Evolutionary conservation across 768 basidiomycete species (phyloP).

Genomic region (Hemileccinum rubropunctum): DNA sequence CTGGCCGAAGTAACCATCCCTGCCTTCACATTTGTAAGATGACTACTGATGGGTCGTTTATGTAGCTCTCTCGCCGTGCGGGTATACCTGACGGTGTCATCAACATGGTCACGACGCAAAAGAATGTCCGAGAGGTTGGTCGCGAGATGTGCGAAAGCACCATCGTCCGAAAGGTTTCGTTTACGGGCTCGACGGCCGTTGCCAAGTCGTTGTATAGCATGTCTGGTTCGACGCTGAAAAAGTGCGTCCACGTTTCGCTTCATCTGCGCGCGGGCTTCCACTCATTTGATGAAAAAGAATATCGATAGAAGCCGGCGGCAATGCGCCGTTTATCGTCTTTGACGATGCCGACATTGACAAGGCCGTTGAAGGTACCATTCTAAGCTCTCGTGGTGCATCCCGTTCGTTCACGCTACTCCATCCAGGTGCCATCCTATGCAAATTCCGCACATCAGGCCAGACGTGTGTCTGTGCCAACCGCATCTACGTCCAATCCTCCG

Average conservation of each 20-base stretch:
- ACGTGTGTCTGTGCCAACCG: slow-evolving; percentile 89
- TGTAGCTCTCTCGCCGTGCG: slow-evolving; percentile 78
- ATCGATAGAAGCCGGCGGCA: slow-evolving; percentile 90
- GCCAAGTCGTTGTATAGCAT: slow-evolving; percentile 74
- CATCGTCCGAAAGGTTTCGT: slow-evolving; percentile 82
- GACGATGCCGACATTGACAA: slow-evolving; percentile 92
- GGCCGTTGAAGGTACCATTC: slow-evolving; percentile 71
- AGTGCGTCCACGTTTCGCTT: slow-evolving; percentile 42
- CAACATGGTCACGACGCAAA: slow-evolving; percentile 88
- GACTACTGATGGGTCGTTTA: neutral
- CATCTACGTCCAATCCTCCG: slow-evolving; percentile 86
- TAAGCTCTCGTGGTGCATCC: neutral
- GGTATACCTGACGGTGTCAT: slow-evolving; percentile 94
- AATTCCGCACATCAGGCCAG: slow-evolving; percentile 80
- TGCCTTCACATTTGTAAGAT: neutral
- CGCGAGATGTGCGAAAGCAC: slow-evolving; percentile 93
- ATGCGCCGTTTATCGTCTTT: slow-evolving; percentile 96
- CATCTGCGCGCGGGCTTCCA: neutral
- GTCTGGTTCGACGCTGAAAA: slow-evolving; percentile 78
- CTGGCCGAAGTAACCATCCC: slow-evolving; percentile 68
- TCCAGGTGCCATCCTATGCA: slow-evolving; percentile 67
- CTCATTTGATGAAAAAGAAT: slow-evolving; percentile 33
- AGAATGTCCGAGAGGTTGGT: slow-evolving; percentile 83
- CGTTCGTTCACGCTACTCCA: neutral
- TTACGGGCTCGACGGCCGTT: slow-evolving; percentile 85